Conservation (phyloP, 805 yeast species). For the Nakazawaea molendinolei region DNA sequence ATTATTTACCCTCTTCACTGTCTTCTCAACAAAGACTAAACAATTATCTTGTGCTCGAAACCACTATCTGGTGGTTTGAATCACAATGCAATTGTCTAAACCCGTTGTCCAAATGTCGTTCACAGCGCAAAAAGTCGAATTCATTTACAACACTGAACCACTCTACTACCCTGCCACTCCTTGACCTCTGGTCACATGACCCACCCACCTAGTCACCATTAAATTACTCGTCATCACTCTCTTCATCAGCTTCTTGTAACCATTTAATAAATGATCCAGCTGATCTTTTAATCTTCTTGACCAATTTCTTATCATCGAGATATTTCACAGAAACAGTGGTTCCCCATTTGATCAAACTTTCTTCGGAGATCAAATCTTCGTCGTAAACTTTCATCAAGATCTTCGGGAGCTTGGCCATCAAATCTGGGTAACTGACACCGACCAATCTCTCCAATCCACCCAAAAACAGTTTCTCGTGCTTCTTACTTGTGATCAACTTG, state of each 20-base stretch:
- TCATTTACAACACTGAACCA: no score
- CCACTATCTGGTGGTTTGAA: no score
- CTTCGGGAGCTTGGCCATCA: slow-evolving; percentile 72
- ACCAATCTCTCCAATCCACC: slow-evolving; percentile 95
- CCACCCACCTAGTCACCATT: neutral
- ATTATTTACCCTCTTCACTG: no score
- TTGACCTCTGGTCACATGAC: neutral
- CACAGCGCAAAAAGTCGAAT: no score
- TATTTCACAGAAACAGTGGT: slow-evolving; percentile 87
- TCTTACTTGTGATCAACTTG: slow-evolving; percentile 61
- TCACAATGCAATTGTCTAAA: no score
- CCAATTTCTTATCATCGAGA: slow-evolving; percentile 75
- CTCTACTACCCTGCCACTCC: no score
- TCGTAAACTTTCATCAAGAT: slow-evolving; percentile 78
- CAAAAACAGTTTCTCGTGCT: slow-evolving; percentile 79
- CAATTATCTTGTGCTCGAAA: no score
- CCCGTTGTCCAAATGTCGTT: no score
- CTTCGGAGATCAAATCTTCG: slow-evolving; percentile 79
- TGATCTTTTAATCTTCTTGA: slow-evolving; percentile 91
- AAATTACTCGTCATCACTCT: slow-evolving; percentile 59
- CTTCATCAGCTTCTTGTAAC: slow-evolving; percentile 92
- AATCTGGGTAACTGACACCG: slow-evolving; percentile 68
- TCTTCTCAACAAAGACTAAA: no score
- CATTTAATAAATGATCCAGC: slow-evolving; percentile 94
- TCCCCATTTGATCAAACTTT: slow-evolving; percentile 77